These are phyloP conservation scores for Bjerkandera adusta DNA, from an alignment of 1,284 basidiomycete genomes.

Conservation along the genomic window DNA sequence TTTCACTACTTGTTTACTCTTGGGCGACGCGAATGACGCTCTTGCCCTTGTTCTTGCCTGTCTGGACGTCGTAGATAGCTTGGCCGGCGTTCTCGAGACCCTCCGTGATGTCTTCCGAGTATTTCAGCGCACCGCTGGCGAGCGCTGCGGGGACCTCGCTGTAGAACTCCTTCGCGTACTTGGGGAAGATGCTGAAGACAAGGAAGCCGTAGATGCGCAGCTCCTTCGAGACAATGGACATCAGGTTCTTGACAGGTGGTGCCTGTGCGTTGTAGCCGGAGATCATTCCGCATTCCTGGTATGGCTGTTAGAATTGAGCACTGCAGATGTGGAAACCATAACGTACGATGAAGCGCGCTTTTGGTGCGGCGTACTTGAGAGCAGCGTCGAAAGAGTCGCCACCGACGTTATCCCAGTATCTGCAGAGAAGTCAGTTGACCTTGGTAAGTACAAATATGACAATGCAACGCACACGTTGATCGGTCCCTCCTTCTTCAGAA, in stretches of 20 bases:
- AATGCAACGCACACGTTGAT: conserved; percentile 41
- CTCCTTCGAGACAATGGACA: conserved; percentile 45
- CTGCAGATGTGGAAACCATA: background rate
- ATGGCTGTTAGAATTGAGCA: no score
- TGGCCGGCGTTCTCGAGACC: conserved; percentile 55
- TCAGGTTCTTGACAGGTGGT: conserved; percentile 28
- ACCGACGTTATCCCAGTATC: conserved; percentile 58
- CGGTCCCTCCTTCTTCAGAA: conserved; percentile 53
- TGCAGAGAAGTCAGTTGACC: conserved; percentile 18
- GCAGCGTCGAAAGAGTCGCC: conserved; percentile 63
- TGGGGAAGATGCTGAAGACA: conserved; percentile 37
- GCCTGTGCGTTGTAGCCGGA: conserved; percentile 28
- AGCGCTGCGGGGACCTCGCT: conserved; percentile 48
- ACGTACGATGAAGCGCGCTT: conserved; percentile 57
- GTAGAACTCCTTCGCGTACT: conserved; percentile 46
- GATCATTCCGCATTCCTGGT: conserved; percentile 29
- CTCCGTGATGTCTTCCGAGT: conserved; percentile 49
- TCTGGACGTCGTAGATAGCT: conserved; percentile 50
- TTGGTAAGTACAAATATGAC: conserved; percentile 21
- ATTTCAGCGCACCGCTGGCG: conserved; percentile 57
- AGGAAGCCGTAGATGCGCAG: conserved; percentile 63
- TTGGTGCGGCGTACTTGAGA: conserved; percentile 44
- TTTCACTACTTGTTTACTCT: no score
- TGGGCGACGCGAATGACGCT: conserved; percentile 49
- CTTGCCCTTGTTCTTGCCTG: conserved; percentile 60